A percentile compares a stretch with the other conserved stretches of the same genome.
Conservation (phyloP, 2,329 filamentous ascomycete species). For the Stemphylium beticola region DNA sequence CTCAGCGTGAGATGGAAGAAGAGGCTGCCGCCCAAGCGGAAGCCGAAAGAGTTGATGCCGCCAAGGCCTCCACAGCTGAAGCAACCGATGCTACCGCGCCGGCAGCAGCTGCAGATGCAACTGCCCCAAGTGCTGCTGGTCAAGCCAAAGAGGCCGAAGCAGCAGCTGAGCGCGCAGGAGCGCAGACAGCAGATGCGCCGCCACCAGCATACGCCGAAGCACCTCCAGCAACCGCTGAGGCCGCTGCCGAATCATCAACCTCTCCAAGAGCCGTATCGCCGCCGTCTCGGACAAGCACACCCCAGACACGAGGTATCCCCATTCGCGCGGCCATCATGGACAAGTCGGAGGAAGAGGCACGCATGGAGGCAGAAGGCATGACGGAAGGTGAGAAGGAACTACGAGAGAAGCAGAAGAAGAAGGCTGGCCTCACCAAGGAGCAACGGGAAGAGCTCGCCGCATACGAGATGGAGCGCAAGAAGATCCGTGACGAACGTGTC, state of each 20-base stretch:
- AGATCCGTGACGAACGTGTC: constrained; percentile 87
- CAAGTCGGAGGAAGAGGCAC: constrained; percentile 78
- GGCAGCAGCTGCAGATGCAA: constrained; percentile 11
- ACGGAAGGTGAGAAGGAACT: constrained; percentile 77
- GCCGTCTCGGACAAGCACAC: constrained; percentile 54
- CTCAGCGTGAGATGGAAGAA: constrained; percentile 79
- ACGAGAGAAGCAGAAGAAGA: constrained; percentile 86
- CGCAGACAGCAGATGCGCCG: constrained; percentile 35
- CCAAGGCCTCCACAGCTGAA: constrained; percentile 25
- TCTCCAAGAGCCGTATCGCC: constrained; percentile 45
- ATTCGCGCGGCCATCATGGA: constrained; percentile 88
- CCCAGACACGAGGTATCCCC: constrained; percentile 65
- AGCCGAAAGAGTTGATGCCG: constrained; percentile 31
- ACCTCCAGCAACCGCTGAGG: constrained; percentile 54
- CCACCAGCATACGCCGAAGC: constrained; percentile 49
- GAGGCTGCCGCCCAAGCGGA: constrained; percentile 64
- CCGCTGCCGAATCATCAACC: constrained; percentile 44
- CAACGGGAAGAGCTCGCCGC: constrained; percentile 90
- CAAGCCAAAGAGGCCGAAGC: constrained; percentile 52
- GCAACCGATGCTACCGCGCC: constrained; percentile 16
- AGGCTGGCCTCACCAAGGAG: constrained; percentile 83
- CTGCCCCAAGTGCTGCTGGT: constrained; percentile 42
- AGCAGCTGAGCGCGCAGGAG: constrained; percentile 50
- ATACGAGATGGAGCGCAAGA: constrained; percentile 83
- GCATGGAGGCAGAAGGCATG: constrained; percentile 68